Conservation (phyloP, 164 flowering plant species). For the Vitis cinerea region DNA sequence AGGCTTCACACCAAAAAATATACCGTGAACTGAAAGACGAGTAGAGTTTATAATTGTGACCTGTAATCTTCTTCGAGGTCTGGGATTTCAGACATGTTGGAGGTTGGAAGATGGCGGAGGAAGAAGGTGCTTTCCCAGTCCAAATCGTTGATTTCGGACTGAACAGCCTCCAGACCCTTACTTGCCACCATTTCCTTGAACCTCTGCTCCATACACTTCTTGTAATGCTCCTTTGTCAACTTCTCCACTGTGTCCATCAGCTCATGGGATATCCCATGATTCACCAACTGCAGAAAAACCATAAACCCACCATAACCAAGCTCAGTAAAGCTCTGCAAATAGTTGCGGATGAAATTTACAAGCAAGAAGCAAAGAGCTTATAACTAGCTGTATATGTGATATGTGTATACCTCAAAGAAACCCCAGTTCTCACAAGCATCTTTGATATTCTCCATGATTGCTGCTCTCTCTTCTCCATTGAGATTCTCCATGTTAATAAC, state of each 20-base stretch:
- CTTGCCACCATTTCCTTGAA: conserved; percentile 71
- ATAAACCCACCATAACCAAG: neutral
- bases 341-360: neutral
- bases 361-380: too few species aligned
- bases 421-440: conserved; percentile 95
- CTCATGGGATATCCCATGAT: conserved; percentile 73
- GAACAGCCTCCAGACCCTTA: conserved; percentile 52
- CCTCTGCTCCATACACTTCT: conserved; percentile 60
- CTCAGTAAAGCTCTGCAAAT: neutral
- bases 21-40: neutral
- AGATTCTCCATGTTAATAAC: conserved; percentile 67
- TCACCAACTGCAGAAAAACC: conserved; percentile 49
- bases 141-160: conserved; percentile 52
- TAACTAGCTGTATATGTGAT: too few species aligned
- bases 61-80: conserved; percentile 68
- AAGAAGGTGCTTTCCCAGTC: conserved; percentile 95
- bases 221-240: conserved; percentile 79
- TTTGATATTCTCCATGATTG: conserved; percentile 55
- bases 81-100: conserved; percentile 74
- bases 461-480: conserved; percentile 54
- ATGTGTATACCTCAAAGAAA: conserved; percentile 66
- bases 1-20: too few species aligned
- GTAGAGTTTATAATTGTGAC: conserved; percentile 18
- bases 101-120: conserved; percentile 75
- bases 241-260: conserved; percentile 82